Conservation (phyloP, 2,329 filamentous ascomycete genomes). For the Stylonectria norvegica region DNA sequence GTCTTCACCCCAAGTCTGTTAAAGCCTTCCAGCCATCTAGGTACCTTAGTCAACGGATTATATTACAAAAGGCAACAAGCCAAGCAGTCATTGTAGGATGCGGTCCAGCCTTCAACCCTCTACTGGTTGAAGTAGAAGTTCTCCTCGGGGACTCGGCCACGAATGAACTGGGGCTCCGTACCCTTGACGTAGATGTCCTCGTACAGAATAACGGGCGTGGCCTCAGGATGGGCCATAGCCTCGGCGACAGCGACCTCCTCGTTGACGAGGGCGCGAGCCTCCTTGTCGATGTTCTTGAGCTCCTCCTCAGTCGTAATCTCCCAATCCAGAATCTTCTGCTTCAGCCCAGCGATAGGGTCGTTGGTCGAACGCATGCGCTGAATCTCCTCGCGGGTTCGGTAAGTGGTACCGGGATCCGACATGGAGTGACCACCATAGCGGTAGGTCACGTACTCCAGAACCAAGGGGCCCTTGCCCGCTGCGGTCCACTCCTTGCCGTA, state of each 20-base stretch:
- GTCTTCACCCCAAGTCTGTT: slow-evolving; percentile 23
- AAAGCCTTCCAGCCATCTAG: slow-evolving; percentile 22
- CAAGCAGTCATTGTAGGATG: slow-evolving; percentile 32
- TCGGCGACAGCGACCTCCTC: slow-evolving; percentile 88
- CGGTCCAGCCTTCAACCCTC: slow-evolving; percentile 9
- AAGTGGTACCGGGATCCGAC: slow-evolving; percentile 98
- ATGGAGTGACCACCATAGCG: slow-evolving; percentile 99
- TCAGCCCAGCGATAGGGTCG: slow-evolving; percentile 95
- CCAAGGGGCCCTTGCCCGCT: slow-evolving; percentile 83
- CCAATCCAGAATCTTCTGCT: slow-evolving; percentile 98
- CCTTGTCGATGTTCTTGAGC: slow-evolving; percentile 94
- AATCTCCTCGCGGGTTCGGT: slow-evolving; percentile 98
- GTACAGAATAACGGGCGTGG: slow-evolving; percentile 78
- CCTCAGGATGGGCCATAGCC: slow-evolving; percentile 77
- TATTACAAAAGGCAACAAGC: slow-evolving; percentile 31
- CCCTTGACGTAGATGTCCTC: slow-evolving; percentile 78
- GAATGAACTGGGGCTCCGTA: slow-evolving; percentile 62
- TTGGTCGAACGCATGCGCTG: slow-evolving; percentile 99
- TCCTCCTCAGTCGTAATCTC: slow-evolving; percentile 86
- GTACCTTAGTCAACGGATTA: slow-evolving; percentile 30
- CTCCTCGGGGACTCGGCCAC: slow-evolving; percentile 60
- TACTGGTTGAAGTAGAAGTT: slow-evolving; percentile 80
- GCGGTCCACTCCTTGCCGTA: slow-evolving; percentile 87
- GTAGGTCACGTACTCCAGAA: slow-evolving; percentile 99
- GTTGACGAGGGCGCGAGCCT: slow-evolving; percentile 80